Percentiles rank a stretch among this genome's conserved stretches.
These are phyloP conservation scores for peach (Prunus persica) DNA, from an alignment of 306 rosid species.

Conservation along the genomic window Prunus_persica_NCBIv2 NC_034010.1:18528001-18528500, in stretches of 20 bases:
- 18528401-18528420: neutral
- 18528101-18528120: neutral
- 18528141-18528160: neutral
- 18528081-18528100: neutral
- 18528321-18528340: neutral
- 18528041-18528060: no score
- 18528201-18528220: no score
- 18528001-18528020: no score
- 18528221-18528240: no score
- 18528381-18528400: neutral
- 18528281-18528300: neutral
- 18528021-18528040: no score
- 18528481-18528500: neutral
- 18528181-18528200: neutral
- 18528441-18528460: neutral
- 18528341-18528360: neutral
- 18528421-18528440: neutral
- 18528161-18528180: neutral
- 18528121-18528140: neutral
- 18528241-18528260: no score
- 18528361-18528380: neutral
- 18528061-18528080: no score
- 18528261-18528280: neutral
- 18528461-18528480: neutral
- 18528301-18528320: neutral